A percentile compares a stretch with the other conserved stretches of the same genome.
Evolutionary conservation across 208 protist species (phyloP).

Genomic region (Trypanosoma conorhini): DNA sequence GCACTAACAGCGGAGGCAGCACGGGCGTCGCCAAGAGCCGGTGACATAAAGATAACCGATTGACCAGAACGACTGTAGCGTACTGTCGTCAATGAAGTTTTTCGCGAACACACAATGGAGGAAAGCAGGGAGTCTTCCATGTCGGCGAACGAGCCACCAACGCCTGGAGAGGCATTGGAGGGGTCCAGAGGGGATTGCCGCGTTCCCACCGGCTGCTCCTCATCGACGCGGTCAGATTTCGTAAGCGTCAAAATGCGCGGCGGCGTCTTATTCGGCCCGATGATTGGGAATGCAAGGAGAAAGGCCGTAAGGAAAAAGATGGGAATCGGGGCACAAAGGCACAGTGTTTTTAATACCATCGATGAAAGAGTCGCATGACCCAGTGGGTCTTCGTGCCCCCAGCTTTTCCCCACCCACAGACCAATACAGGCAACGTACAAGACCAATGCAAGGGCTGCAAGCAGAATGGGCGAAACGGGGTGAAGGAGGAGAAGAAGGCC

Average conservation of each 20-base stretch:
- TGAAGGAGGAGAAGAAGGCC: not conserved
- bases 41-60: not conserved
- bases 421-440: not conserved
- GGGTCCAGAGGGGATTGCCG: not conserved
- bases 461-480: not conserved
- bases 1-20: not conserved
- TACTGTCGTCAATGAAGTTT: not conserved
- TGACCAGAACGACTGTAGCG: not conserved
- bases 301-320: not conserved
- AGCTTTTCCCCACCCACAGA: not conserved
- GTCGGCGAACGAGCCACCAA: not conserved
- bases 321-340: constrained; percentile 5
- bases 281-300: too few relatives aligned
- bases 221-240: not conserved
- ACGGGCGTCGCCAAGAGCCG: not conserved
- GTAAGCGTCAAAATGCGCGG: too few relatives aligned
- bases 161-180: not conserved
- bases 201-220: not conserved
- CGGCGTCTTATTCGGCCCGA: too few relatives aligned
- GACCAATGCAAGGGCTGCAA: not conserved
- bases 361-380: not conserved
- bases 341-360: not conserved
- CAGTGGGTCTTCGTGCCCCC: too few relatives aligned
- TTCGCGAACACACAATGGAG: constrained; percentile 10
- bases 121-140: constrained; percentile 1